Conservation (phyloP, 2,329 filamentous ascomycete genomes). For the Neophaeococcomyces mojaviensis region DNA sequence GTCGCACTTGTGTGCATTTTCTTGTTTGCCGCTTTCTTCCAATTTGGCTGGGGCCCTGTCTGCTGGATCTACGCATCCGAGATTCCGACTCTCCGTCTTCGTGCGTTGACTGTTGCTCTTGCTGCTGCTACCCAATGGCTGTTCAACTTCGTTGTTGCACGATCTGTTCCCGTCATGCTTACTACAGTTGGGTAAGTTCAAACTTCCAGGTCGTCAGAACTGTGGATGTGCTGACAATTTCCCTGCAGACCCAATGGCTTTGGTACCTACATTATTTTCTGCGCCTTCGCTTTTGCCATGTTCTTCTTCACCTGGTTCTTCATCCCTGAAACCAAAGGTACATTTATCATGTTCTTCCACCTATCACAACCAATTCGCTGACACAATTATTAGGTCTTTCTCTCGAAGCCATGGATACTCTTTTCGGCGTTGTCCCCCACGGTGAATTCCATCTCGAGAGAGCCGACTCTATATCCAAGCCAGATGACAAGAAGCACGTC, state of each 20-base stretch:
- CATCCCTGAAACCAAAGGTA: constrained; percentile 65
- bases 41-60: constrained; percentile 63
- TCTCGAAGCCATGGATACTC: constrained; percentile 11
- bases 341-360: too few relatives aligned
- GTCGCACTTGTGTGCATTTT: constrained; percentile 65
- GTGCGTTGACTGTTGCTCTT: constrained; percentile 60
- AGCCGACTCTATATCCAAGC: too few relatives aligned
- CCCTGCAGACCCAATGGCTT: constrained; percentile 33
- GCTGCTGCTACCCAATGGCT: constrained; percentile 64
- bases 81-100: constrained; percentile 59
- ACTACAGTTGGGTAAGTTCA: too few relatives aligned
- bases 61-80: constrained; percentile 68
- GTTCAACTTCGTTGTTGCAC: constrained; percentile 65
- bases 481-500: too few relatives aligned
- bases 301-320: constrained; percentile 60
- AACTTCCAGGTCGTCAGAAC: too few relatives aligned
- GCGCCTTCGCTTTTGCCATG: constrained; percentile 58
- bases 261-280: constrained; percentile 61
- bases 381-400: too few relatives aligned
- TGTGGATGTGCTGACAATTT: too few relatives aligned
- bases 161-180: constrained; percentile 46
- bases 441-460: constrained; percentile 8
- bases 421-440: constrained; percentile 12
- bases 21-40: constrained; percentile 64
- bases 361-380: too few relatives aligned